Evolutionary conservation across 2,329 filamentous ascomycete species (phyloP), one percentile per base, ranked within the genome.

Genomic region (Elsinoe batatas): DNA sequence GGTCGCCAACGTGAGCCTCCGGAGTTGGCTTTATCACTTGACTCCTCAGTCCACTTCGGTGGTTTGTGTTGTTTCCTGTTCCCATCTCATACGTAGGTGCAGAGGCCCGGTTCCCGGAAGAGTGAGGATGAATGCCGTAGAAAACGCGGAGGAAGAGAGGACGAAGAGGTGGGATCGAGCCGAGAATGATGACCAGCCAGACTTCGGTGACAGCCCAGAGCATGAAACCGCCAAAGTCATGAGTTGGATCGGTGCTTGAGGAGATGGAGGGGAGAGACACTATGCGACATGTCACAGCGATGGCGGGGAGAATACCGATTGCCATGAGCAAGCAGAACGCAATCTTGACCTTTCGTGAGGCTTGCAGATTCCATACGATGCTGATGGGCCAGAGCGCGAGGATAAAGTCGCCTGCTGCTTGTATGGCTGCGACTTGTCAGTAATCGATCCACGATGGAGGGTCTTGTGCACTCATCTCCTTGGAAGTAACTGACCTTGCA

Each of bases 281-380:
- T 22, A 47, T 44, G 32, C 53, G 53, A 10, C n/a, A 32, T 6
- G 47, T 47, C 40, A 51, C 47, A 5, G 32, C 38, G 32, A 55
- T 55, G 26, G 37, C 26, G 15, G 53, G 53, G n/a, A 55, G 22
- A 15, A 44, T 44, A 33, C 53, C 40, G 10, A 55, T 37, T 8
- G 37, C 53, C 53, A 55, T 55, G 53, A 55, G 53, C 2, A 55
- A 13, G 18, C 53, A 55, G 33, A 55, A 55, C 2, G 22, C 40
- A n/a, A 47, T 40, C 40, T 55, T 55, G 22, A 35, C 53, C 20
- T 33, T 12, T 12, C 26, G 53, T n/a, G 53, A 55, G 26, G 40
- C 22, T 22, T 55, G 38, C 11, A 55, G 53, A 13, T 37, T 46
- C 38, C 37, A 55, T 11, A 55, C 40, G n/a, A 55, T 42, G 17